Evolutionary conservation across 768 basidiomycete species (phyloP).

Genomic region (Rhizopogon vinicolor): DNA sequence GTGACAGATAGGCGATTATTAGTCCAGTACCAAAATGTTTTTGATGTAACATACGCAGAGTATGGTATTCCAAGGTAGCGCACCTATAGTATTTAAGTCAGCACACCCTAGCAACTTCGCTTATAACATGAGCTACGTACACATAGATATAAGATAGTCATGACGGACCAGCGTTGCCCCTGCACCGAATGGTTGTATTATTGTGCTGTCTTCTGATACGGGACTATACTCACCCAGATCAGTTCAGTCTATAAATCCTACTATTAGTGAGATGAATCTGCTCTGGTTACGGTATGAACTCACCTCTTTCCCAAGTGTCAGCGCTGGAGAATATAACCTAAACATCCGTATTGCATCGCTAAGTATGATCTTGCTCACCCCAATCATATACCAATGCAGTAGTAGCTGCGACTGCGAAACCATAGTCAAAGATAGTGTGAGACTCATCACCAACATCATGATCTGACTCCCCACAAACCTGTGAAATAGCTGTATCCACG

Average conservation of each 20-base stretch:
- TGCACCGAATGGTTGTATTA: neutral
- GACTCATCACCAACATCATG: neutral
- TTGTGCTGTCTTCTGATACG: too few relatives aligned
- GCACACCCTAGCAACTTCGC: too few relatives aligned
- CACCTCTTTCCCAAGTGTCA: neutral
- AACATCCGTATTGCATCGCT: neutral
- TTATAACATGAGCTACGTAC: neutral
- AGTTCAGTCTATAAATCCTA: neutral
- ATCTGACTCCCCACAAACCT: neutral
- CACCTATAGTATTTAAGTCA: neutral
- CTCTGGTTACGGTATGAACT: neutral
- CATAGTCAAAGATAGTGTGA: neutral
- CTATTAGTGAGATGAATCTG: neutral
- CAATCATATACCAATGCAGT: neutral
- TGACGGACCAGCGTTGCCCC: neutral
- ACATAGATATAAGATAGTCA: neutral
- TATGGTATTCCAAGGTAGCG: neutral
- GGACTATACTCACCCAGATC: neutral
- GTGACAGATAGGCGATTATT: neutral
- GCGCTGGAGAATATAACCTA: neutral
- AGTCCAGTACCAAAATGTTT: neutral
- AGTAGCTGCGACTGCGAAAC: neutral
- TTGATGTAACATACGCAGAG: neutral
- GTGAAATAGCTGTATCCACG: neutral
- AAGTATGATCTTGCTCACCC: neutral